Evolutionary conservation across 306 rosid species (phyloP).

Genomic region (Adenanthera pavonina): DNA sequence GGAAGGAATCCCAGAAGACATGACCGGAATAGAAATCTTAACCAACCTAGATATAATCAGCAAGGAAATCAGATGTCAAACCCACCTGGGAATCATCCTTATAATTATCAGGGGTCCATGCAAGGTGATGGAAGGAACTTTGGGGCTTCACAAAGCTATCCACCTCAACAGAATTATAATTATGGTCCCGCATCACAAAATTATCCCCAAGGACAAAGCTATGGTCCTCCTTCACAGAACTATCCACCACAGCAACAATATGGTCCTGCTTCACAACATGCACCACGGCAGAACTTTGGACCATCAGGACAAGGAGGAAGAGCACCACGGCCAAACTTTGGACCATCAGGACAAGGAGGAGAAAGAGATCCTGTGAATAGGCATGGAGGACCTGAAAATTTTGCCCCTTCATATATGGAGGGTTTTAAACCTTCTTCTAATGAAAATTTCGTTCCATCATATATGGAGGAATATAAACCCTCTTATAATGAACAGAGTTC

Average conservation of each 20-base stretch:
- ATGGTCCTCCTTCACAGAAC: conserved; percentile 47
- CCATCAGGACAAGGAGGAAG: conserved; percentile 54
- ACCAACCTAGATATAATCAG: conserved; percentile 45
- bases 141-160: conserved; percentile 54
- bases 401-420: conserved; percentile 56
- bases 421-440: conserved; percentile 64
- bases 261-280: conserved; percentile 36
- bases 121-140: conserved; percentile 64
- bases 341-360: conserved; percentile 56
- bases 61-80: conserved; percentile 44
- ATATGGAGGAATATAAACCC: conserved; percentile 63
- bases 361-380: conserved; percentile 52
- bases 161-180: conserved; percentile 50
- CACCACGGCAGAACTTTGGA: conserved; percentile 51
- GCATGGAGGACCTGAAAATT: conserved; percentile 49
- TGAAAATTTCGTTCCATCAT: conserved; percentile 50
- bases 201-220: conserved; percentile 50
- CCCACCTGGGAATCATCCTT: conserved; percentile 55
- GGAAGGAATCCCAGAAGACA: conserved; percentile 62
- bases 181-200: conserved; percentile 48
- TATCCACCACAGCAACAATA: conserved; percentile 41
- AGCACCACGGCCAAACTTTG: conserved; percentile 45
- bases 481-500: conserved; percentile 58
- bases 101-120: conserved; percentile 47
- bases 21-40: conserved; percentile 52